Evolutionary conservation across 306 rosid species (phyloP), one percentile per base, ranked within the genome.

Genomic region (Adenanthera pavonina): DNA sequence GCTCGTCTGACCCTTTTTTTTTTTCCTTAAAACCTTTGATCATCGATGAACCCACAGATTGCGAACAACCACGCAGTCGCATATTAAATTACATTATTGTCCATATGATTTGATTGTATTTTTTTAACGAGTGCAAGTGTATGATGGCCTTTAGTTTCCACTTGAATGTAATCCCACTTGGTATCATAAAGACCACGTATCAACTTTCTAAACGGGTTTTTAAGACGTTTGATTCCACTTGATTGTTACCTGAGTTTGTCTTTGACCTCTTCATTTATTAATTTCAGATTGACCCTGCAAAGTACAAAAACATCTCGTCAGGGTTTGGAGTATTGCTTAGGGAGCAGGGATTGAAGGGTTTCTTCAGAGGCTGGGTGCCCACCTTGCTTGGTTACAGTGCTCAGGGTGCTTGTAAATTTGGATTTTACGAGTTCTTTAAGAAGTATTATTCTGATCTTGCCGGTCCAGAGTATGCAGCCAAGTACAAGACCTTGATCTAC

Each of bases 341-440:
- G 91, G 99, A 95, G 84, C 99, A 95, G 74, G 99, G 99, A 9
- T 8, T 80, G 2, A 89, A 80, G 82, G 97, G 99, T 10, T 89
- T 95, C 70, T 93, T 85, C 84, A 77, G 93, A 80, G 99, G 99
- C 34, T 93, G 99, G 99, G 98, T 85, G 47, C 99, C 99, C 12
- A 95, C 99, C 53, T 81, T 89, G 65, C 78, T 93, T 7, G 99
- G 99, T 75, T 93, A 95, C 80, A 89, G 97, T 77, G 99, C 97
- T 65, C 99, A 95, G 78, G 97, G 99, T 85, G 99, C 98, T 68
- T 92, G 95, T 91, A 95, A 95, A 89, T 93, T 84, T 80, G 99
- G 99, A 30, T 83, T 93, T 61, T 95, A 95, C 60, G 99, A 95
- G 75, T 91, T 59, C 74, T 93, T 93, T 77, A 95, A 95, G 92